phyloP scores from a whole-genome alignment of 2,329 filamentous ascomycete genomes.

The Cadophora gregata region DNA sequence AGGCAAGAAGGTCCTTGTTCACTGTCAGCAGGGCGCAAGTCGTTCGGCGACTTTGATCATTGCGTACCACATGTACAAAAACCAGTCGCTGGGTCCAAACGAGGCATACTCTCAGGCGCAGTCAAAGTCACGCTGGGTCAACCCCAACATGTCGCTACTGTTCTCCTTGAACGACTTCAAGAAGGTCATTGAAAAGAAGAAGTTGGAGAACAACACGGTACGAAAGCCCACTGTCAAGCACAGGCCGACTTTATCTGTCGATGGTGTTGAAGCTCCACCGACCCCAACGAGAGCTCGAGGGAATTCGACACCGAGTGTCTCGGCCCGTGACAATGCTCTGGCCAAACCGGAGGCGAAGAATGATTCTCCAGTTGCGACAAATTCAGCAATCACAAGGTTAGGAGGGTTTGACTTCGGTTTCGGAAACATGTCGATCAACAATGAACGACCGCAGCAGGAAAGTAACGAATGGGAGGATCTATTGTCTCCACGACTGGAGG shows the following conservation, averaged over 20 bases:
- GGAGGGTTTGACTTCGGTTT: constrained; percentile 43
- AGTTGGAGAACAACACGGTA: constrained; percentile 47
- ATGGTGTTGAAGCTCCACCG: constrained; percentile 53
- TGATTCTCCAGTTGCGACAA: constrained; percentile 24
- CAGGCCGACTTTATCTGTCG: constrained; percentile 63
- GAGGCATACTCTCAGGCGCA: constrained; percentile 85
- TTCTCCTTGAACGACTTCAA: constrained; percentile 87
- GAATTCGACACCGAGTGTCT: constrained; percentile 56
- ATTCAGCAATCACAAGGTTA: constrained; percentile 34
- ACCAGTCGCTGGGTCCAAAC: constrained; percentile 77
- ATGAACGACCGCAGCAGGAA: constrained; percentile 22
- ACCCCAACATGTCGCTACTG: constrained; percentile 90
- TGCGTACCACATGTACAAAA: constrained; percentile 82
- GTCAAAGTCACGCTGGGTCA: constrained; percentile 84
- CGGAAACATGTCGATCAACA: constrained; percentile 27
- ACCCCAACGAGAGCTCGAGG: constrained; percentile 56
- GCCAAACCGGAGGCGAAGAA: constrained; percentile 23
- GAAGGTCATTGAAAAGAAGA: constrained; percentile 63
- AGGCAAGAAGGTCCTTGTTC: constrained; percentile 80
- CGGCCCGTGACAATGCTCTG: constrained; percentile 33
- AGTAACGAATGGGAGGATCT: constrained; percentile 39
- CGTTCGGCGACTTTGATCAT: constrained; percentile 87
- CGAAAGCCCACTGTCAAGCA: constrained; percentile 65
- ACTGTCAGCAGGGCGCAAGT: constrained; percentile 87
- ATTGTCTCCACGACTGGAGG: constrained; percentile 43